Conservation (phyloP, 768 basidiomycete genomes). For the Suillus alpinus region DNA sequence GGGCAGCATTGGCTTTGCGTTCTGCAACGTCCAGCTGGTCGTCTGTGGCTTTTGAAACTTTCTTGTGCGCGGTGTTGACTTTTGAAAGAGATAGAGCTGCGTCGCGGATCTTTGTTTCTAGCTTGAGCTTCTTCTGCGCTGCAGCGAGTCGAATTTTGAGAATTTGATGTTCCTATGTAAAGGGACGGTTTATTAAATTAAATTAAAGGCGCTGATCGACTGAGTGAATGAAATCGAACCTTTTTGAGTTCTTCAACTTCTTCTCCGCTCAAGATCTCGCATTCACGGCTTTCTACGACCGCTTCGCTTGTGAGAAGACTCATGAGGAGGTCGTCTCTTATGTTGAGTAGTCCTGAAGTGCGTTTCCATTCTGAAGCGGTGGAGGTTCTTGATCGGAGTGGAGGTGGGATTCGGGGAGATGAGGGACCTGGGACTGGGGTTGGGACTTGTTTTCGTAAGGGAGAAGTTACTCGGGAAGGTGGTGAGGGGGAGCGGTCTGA, state of each 20-base stretch:
- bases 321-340: constrained; percentile 82
- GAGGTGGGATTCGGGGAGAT: constrained; percentile 33
- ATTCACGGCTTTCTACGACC: constrained; percentile 84
- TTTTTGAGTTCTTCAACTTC: constrained; percentile 71
- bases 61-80: constrained; percentile 57
- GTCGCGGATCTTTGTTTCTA: constrained; percentile 87
- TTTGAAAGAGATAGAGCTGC: constrained; percentile 74
- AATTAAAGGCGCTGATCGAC: constrained; percentile 7
- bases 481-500: constrained; percentile 26
- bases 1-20: constrained; percentile 63
- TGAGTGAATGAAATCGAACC: constrained; percentile 40
- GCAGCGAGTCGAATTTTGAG: constrained; percentile 65
- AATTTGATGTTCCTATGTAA: constrained; percentile 65
- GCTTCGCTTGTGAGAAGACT: constrained; percentile 92
- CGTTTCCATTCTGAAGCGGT: constrained; percentile 41
- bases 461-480: constrained; percentile 22
- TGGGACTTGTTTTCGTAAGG: constrained; percentile 14
- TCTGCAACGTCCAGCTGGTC: constrained; percentile 76
- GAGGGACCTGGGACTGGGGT: constrained; percentile 41
- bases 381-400: constrained; percentile 35
- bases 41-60: constrained; percentile 58
- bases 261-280: constrained; percentile 71
- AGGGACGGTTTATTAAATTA: constrained; percentile 8
- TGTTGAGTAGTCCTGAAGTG: constrained; percentile 46
- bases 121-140: constrained; percentile 67